Conservation (phyloP, 805 yeast species). For the Torulaspora delbrueckii region DNA sequence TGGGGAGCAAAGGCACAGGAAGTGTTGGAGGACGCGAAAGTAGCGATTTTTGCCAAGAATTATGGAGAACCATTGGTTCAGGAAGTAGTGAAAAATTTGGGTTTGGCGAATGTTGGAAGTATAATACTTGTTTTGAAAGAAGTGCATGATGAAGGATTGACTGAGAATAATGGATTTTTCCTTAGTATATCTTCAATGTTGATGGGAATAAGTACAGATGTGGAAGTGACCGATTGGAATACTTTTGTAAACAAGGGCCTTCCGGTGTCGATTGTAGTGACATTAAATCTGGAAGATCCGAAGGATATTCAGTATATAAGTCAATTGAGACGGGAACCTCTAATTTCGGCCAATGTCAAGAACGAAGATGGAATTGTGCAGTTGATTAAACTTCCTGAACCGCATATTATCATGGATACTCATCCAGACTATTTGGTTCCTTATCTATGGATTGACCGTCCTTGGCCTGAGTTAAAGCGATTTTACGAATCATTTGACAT, state of each 20-base stretch:
- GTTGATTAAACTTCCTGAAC: slow-evolving; percentile 40
- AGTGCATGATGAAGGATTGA: background rate
- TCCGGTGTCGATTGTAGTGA: background rate
- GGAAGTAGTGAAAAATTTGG: slow-evolving; percentile 72
- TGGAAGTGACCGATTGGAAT: slow-evolving; percentile 1
- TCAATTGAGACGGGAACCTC: background rate
- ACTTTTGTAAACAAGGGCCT: background rate
- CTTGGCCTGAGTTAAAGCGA: slow-evolving; percentile 64
- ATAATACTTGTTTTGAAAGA: slow-evolving; percentile 36
- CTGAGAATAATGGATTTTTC: background rate
- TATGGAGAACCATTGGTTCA: slow-evolving; percentile 38
- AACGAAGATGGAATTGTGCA: slow-evolving; percentile 1
- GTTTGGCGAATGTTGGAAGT: slow-evolving; percentile 56
- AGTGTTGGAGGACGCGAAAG: slow-evolving; percentile 49
- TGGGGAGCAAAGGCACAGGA: slow-evolving; percentile 82
- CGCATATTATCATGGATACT: slow-evolving; percentile 63
- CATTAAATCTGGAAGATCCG: background rate
- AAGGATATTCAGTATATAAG: background rate
- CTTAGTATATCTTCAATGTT: background rate
- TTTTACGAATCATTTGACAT: slow-evolving; percentile 51
- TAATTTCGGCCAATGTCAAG: background rate
- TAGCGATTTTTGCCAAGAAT: slow-evolving; percentile 23
- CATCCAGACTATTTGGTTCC: slow-evolving; percentile 53
- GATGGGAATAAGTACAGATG: background rate
- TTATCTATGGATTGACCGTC: slow-evolving; percentile 61